phyloP scores from a whole-genome alignment of 2,329 filamentous ascomycete genomes.

The Orbilia ellipsospora region DNA sequence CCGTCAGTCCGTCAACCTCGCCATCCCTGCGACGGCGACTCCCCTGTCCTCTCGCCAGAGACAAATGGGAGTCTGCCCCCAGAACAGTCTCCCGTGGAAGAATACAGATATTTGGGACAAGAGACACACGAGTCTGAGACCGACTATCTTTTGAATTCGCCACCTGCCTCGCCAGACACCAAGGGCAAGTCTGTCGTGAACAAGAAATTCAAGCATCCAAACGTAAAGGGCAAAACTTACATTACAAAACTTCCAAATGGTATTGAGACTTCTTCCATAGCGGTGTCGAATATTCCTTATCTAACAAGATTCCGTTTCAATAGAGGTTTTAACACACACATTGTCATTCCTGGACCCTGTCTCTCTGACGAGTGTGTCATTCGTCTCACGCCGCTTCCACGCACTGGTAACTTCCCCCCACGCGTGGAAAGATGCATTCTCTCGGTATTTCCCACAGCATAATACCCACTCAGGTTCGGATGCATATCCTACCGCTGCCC shows the following conservation, averaged over 20 bases:
- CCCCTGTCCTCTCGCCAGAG: slow-evolving; percentile 1
- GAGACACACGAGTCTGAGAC: slow-evolving; percentile 13
- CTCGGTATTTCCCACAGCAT: slow-evolving; percentile 79
- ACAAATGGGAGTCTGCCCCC: background rate
- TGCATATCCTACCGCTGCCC: slow-evolving; percentile 61
- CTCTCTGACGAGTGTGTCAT: slow-evolving; percentile 81
- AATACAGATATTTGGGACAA: slow-evolving; percentile 2
- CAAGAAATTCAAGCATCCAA: slow-evolving; percentile 41
- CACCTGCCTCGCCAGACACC: slow-evolving; percentile 15
- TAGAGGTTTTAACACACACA: slow-evolving; percentile 92
- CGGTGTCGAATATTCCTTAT: background rate
- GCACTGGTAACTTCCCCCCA: slow-evolving; percentile 87
- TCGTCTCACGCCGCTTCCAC: slow-evolving; percentile 90
- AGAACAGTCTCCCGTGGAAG: background rate
- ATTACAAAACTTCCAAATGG: slow-evolving; percentile 48
- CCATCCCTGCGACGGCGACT: slow-evolving; percentile 30
- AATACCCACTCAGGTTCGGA: slow-evolving; percentile 46
- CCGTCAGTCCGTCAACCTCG: slow-evolving; percentile 26
- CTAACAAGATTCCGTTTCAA: background rate
- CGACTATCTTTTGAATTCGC: slow-evolving; percentile 33
- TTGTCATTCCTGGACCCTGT: slow-evolving; percentile 88
- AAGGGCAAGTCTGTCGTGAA: slow-evolving; percentile 35
- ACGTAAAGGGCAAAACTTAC: slow-evolving; percentile 42
- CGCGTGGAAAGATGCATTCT: slow-evolving; percentile 92
- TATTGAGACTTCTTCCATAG: background rate